Base-by-base conservation (phyloP, 2,329 filamentous ascomycete species). In the Phaeosphaeriaceae sp. region DNA sequence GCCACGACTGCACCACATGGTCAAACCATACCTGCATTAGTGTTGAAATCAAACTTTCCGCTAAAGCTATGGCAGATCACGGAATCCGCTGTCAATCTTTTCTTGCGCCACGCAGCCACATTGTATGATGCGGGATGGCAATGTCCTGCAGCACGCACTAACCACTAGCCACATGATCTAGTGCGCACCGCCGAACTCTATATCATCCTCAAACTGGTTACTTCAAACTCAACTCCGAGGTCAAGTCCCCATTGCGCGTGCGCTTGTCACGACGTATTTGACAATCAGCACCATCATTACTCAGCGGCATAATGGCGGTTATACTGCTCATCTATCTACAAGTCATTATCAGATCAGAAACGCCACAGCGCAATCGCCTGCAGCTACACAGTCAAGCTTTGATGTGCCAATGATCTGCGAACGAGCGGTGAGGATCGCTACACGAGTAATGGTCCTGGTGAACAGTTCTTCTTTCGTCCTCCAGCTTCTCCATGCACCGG, bases 11-110 rank as follows among this genome's bases (percentile, higher is more conserved):
- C 59, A 53, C 48, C 60, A 63, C 43, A 54, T 54, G 58, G 60
- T 58, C 56, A 58, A 54, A 60, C 55, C 58, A 60, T 24, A 53
- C 48, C 49, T 61, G 58, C 55, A 65, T 58, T 54, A 66, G 61
- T 63, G 60, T 52, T 43, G 53, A 49, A 56, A 47, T 52, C 42
- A 49, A 49, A 47, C 54, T 32, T 60, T 53, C 53, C 59, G 59
- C 48, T 66, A 66, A 66, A 56, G 54, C 50, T 47, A 22, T 58
- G 61, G 54, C 54, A 60, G 54, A 52, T 53, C 42, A 57, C 53
- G 60, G 53, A 57, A 61, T 54, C 61, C 58, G 63, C 65, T 69
- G 67, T 71, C 65, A 69, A 55, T 51, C 50, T 52, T 43, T 23
- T 65, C 55, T 63, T 62, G 54, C 64, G 55, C 35, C 13, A 40